A percentile compares a stretch with the other conserved stretches of the same genome.
These are phyloP conservation scores for Paratinospora sagittata DNA, from an alignment of 164 flowering plant genomes.

Conservation along the genomic window DNA sequence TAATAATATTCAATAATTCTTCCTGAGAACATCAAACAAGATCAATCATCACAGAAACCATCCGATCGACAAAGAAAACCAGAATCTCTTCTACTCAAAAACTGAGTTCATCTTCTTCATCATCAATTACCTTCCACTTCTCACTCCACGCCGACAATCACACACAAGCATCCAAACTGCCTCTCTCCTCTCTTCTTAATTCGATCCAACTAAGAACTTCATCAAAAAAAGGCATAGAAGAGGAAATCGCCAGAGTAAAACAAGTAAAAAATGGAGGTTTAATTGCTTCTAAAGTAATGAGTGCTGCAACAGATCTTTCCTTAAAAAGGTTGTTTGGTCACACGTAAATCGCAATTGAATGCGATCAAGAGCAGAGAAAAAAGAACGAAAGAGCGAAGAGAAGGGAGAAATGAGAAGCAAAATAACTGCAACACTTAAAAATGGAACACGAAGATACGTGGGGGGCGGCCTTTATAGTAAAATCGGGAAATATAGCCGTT, in stretches of 20 bases:
- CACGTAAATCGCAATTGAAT: not conserved
- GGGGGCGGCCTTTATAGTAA: slow-evolving; percentile 17
- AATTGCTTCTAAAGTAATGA: too few relatives aligned
- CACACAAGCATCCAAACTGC: not conserved
- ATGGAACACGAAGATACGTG: not conserved
- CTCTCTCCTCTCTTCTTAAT: not conserved
- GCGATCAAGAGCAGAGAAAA: too few relatives aligned
- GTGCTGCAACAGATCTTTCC: too few relatives aligned
- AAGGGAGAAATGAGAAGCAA: not conserved
- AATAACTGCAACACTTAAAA: not conserved
- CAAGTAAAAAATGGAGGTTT: not conserved
- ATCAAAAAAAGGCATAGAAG: not conserved
- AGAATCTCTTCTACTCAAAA: too few relatives aligned
- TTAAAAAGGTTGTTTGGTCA: not conserved
- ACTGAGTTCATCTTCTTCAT: too few relatives aligned
- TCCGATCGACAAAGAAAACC: too few relatives aligned
- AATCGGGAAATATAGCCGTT: slow-evolving; percentile 18
- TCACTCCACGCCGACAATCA: not conserved
- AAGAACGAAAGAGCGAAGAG: not conserved
- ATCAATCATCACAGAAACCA: too few relatives aligned
- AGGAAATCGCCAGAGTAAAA: not conserved
- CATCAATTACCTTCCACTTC: not conserved
- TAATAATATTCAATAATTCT: too few relatives aligned
- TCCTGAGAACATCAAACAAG: too few relatives aligned
- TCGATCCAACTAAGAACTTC: not conserved